Evolutionary conservation across 2,329 filamentous ascomycete genomes (phyloP), one percentile per base, ranked within the genome.

Genomic region (Exutisphaerella laricina): DNA sequence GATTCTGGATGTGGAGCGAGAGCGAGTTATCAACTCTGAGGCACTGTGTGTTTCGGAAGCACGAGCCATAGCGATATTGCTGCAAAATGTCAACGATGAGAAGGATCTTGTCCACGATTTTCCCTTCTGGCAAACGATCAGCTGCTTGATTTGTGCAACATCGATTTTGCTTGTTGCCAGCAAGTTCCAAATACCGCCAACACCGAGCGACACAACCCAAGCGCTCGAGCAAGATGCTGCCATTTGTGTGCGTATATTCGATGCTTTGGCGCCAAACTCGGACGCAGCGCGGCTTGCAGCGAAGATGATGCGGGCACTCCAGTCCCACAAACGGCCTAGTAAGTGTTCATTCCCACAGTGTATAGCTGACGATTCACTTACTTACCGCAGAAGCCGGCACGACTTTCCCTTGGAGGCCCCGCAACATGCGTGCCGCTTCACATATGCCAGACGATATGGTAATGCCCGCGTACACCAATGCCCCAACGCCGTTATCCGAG

Each of bases 111-210:
- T 43, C 30, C 32, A 44, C 28, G 32, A 35, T n/a, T 44, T 30
- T 14, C 43, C 43, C 3, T 41, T 32, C 30, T 44, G 41, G 37
- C 41, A 48, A 17, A 31, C 44, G 36, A 37, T 48, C 14, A 30
- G 41, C 9, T 48, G 33, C 26, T 25, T 48, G 4, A 30, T 44
- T 6, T 40, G 45, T 10, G 38, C 36, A 3, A 41, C 41, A 13
- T 44, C 45, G 8, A 44, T 48, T 18, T 39, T 48, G 8, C n/a
- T 48, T 9, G 45, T 41, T 5, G 41, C 45, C 7, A 37, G 36
- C 40, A 43, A 40, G 26, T 41, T 30, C 13, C 33, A 36, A 17
- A 20, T 28, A 18, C 26, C 21, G 5, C 17, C 33, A 4, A 21
- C 33, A 8, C 20, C 33, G 21, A 20, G 14, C n/a, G 33, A 35